Evolutionary conservation across 140 eudicot genomes (phyloP).

Genomic region (Oenanthe javanica): DNA sequence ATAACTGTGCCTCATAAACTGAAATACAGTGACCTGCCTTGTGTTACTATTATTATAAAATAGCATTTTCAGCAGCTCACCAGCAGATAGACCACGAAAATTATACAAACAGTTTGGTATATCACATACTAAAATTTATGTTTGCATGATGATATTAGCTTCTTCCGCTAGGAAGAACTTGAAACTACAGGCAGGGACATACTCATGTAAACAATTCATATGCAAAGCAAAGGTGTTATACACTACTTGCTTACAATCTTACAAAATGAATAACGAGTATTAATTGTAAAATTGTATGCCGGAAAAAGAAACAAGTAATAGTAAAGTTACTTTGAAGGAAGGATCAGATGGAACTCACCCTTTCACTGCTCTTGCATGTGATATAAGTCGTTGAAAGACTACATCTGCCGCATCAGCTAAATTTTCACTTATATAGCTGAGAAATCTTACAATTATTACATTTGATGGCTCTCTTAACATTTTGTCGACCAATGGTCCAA

Average conservation of each 20-base stretch:
- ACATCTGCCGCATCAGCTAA: constrained; percentile 49
- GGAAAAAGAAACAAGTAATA: background rate
- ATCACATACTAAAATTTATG: background rate
- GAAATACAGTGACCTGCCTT: background rate
- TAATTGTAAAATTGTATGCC: background rate
- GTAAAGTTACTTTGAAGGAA: background rate
- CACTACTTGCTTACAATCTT: background rate
- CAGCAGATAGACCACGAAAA: background rate
- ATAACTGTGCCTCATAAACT: background rate
- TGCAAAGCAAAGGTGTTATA: background rate
- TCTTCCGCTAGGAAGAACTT: background rate
- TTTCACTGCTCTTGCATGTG: constrained; percentile 41
- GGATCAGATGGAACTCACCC: constrained; percentile 37
- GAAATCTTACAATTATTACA: constrained; percentile 58
- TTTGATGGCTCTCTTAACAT: constrained; percentile 75
- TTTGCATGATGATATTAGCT: background rate
- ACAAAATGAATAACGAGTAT: background rate
- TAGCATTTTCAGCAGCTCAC: background rate
- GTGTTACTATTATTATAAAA: background rate
- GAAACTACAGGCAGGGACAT: background rate
- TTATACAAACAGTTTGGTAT: background rate
- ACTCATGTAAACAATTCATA: background rate
- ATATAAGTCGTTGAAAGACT: constrained; percentile 55
- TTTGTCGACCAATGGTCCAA: constrained; percentile 67
- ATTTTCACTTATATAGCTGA: constrained; percentile 72